Percentiles rank a stretch among this genome's conserved stretches.
These are phyloP conservation scores for Solanum boliviense DNA, from an alignment of 257 asterid genomes.

Conservation along the genomic window DNA sequence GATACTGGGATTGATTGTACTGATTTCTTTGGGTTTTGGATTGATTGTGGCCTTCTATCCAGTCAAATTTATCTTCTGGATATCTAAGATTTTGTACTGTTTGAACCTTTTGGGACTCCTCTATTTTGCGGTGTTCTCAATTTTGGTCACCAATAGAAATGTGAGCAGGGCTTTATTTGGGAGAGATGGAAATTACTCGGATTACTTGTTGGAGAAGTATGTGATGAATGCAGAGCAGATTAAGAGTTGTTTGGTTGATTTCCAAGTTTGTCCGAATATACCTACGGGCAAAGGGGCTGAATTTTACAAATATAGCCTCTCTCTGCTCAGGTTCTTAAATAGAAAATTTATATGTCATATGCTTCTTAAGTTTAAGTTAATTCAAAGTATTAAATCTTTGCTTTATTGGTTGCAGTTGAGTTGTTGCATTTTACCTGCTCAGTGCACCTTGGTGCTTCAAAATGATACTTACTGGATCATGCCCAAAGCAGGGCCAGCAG, in stretches of 20 bases:
- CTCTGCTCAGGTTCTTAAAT: slow-evolving; percentile 30
- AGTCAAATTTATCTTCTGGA: slow-evolving; percentile 26
- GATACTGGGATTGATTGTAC: slow-evolving; percentile 24
- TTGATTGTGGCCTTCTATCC: slow-evolving; percentile 35
- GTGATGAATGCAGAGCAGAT: slow-evolving; percentile 32
- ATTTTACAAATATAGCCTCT: slow-evolving; percentile 8
- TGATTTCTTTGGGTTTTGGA: slow-evolving; percentile 31
- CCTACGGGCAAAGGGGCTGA: background rate
- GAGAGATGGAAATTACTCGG: slow-evolving; percentile 43
- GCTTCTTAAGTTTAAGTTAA: background rate
- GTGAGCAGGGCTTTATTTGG: slow-evolving; percentile 28
- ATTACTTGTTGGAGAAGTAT: slow-evolving; percentile 38
- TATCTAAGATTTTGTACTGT: slow-evolving; percentile 22
- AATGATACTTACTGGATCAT: no score
- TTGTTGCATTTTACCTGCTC: background rate
- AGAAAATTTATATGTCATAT: background rate
- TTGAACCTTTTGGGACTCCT: slow-evolving; percentile 25
- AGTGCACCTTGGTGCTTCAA: no score
- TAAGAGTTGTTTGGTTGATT: slow-evolving; percentile 48
- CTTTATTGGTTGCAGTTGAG: background rate
- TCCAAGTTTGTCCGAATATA: slow-evolving; percentile 19
- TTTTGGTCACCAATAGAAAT: slow-evolving; percentile 38
- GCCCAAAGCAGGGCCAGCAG: background rate
- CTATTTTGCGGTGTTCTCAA: slow-evolving; percentile 31
- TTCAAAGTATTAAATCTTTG: background rate